Percentiles rank a stretch among this genome's conserved stretches.
Evolutionary conservation across 345 rosid genomes (phyloP).

Genomic region (Populus tremula): DNA sequence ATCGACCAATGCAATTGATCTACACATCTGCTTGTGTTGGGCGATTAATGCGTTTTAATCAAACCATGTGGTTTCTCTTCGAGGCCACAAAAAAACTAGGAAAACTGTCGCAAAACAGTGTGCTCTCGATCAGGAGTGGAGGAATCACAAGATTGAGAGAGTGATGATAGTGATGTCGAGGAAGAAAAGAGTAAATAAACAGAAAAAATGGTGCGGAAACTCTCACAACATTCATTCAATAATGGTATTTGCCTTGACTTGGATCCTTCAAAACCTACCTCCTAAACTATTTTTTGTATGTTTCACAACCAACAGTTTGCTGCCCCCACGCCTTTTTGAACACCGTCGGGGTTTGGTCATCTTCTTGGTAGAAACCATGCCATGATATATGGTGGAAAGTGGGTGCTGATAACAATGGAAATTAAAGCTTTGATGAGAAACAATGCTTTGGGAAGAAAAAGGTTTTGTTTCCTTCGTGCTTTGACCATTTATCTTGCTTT

Average conservation of each 20-base stretch:
- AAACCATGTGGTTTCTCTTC: neutral
- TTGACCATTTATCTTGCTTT: neutral
- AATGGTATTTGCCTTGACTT: conserved; percentile 22
- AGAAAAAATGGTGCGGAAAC: too few relatives aligned
- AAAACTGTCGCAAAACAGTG: neutral
- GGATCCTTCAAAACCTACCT: conserved; percentile 33
- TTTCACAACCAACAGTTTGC: neutral
- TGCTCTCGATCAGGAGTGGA: neutral
- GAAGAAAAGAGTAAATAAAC: neutral
- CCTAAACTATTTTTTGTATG: neutral
- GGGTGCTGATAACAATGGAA: conserved; percentile 26
- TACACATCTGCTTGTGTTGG: too few relatives aligned
- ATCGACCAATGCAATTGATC: too few relatives aligned
- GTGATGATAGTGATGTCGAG: neutral
- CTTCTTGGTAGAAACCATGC: conserved; percentile 31
- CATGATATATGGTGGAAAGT: conserved; percentile 15
- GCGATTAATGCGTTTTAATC: too few relatives aligned
- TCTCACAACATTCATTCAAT: conserved; percentile 5
- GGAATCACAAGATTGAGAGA: neutral
- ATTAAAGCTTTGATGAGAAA: neutral
- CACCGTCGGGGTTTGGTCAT: neutral
- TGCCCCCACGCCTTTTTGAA: neutral
- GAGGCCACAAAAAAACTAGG: neutral
- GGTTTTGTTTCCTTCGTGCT: conserved; percentile 4
- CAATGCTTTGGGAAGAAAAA: conserved; percentile 16